These are phyloP conservation scores for Leccinum aurantiacum DNA, from an alignment of 768 basidiomycete genomes.

Conservation along the genomic window DNA sequence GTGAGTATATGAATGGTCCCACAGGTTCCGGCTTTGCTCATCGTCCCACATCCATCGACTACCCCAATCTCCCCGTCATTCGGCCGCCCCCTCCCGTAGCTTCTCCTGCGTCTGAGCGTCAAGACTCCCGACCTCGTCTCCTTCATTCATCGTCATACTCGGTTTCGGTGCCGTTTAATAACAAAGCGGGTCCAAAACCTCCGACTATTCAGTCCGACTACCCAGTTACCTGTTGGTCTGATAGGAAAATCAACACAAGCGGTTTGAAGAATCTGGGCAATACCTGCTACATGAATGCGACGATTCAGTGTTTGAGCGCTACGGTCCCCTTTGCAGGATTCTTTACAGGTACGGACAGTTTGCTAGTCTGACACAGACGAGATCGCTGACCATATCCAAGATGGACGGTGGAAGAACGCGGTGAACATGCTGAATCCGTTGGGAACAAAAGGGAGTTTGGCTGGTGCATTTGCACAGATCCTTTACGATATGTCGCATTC, in stretches of 20 bases:
- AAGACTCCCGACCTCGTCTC: conserved; percentile 68
- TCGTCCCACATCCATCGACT: conserved; percentile 64
- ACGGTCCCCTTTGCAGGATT: conserved; percentile 92
- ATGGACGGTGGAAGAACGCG: conserved; percentile 76
- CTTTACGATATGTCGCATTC: conserved; percentile 87
- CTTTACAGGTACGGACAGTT: conserved; percentile 67
- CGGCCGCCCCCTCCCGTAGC: conserved; percentile 82
- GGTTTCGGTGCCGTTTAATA: conserved; percentile 19
- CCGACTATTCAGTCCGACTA: conserved; percentile 76
- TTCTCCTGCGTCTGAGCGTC: conserved; percentile 65
- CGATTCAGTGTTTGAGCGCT: conserved; percentile 93
- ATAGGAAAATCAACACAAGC: conserved; percentile 72
- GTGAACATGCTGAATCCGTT: conserved; percentile 85
- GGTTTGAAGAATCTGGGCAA: conserved; percentile 95
- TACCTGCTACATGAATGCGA: conserved; percentile 99
- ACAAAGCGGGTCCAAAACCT: conserved; percentile 47
- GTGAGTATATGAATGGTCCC: conserved; percentile 80
- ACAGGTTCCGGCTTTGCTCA: conserved; percentile 47
- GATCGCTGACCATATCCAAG: conserved; percentile 36
- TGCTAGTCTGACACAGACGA: background rate
- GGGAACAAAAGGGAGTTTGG: conserved; percentile 83
- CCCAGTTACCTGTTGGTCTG: conserved; percentile 82
- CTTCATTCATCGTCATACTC: conserved; percentile 38
- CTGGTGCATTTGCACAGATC: conserved; percentile 78
- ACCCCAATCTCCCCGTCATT: conserved; percentile 71